Base-by-base conservation (phyloP, 805 yeast species). In the Candida takata region DNA sequence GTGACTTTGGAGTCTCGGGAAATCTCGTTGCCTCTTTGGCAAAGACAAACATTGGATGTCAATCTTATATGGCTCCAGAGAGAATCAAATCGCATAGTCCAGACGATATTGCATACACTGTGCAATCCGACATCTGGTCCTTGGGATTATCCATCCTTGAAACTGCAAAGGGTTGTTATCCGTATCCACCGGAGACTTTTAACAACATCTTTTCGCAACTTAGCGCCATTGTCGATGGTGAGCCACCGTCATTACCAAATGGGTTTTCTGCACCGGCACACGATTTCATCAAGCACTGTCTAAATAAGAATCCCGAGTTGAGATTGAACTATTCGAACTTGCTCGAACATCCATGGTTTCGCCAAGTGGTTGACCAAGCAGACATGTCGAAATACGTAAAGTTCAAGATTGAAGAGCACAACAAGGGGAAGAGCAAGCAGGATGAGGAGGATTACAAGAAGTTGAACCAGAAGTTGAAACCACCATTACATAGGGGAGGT, bases 21-120 rank as follows among this genome's bases (percentile, higher is more conserved):
- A 90, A 90, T 54, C 65, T 90, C 42, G 97, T 92, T 16, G 95
- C 97, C 3, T 85, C 95, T 0, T 68, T 90, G 49, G 97, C 97
- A 12, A 79, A 86, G 51, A 90, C 98, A 0, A 90, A 92, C 50
- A 86, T 90, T 46, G 98, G 98, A 5, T 90, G 98, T 61, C 98
- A 92, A 61, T 83, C 95, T 1, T 90, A 90, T 60, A 92, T 92
- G 97, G 97, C 97, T 1, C 98, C 98, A 1, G 98, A 90, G 57
- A 73, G 98, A 53, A 92, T 92, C 48, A 78, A 79, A 52, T 74
- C 84, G 1, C 51, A 71, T 42, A 77, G 65, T 44, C 90, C 87
- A 2, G 87, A 82, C 52, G 88, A 77, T 46, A 68, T 74, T 8
- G 76, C 92, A 0, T 90, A 90, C 60, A 78, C 96, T 2, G 95